These are phyloP conservation scores for Aspergillus olivimuriae DNA, from an alignment of 495 filamentous ascomycete species.

Conservation along the genomic window DNA sequence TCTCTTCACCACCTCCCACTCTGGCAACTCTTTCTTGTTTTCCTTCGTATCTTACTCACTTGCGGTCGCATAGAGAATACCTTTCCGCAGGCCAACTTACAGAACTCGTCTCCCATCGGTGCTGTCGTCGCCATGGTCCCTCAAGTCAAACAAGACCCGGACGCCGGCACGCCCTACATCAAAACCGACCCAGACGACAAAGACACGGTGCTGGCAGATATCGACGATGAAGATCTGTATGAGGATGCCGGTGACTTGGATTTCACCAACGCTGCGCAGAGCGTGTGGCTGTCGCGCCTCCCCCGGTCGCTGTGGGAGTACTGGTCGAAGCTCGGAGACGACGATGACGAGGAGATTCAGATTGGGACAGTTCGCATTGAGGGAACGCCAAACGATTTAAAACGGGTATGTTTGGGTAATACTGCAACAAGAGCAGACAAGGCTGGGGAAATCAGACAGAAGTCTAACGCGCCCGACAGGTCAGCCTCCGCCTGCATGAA, in stretches of 20 bases:
- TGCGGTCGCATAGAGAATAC: too few relatives aligned
- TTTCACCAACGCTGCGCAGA: slow-evolving; percentile 53
- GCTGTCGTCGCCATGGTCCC: slow-evolving; percentile 19
- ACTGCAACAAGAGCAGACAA: too few relatives aligned
- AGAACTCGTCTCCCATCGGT: neutral
- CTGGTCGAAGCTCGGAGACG: slow-evolving; percentile 49
- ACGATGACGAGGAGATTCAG: slow-evolving; percentile 57
- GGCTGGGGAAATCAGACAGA: too few relatives aligned
- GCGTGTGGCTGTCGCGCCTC: slow-evolving; percentile 68
- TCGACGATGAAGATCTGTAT: slow-evolving; percentile 70
- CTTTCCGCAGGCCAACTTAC: too few relatives aligned
- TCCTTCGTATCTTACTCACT: too few relatives aligned
- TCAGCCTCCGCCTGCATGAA: slow-evolving; percentile 48
- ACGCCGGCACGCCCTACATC: slow-evolving; percentile 40
- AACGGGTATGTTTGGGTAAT: slow-evolving; percentile 45
- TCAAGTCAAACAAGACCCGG: slow-evolving; percentile 37
- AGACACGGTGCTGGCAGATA: slow-evolving; percentile 48
- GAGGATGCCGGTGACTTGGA: slow-evolving; percentile 86
- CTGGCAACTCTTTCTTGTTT: too few relatives aligned
- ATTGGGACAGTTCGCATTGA: slow-evolving; percentile 73
- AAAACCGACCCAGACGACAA: slow-evolving; percentile 63
- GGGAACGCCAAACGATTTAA: slow-evolving; percentile 43
- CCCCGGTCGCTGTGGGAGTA: slow-evolving; percentile 73
- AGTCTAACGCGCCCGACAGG: slow-evolving; percentile 26
- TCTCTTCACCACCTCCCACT: too few relatives aligned